Conservation (phyloP, 257 asterid genomes). For the Verbena officinalis region DNA sequence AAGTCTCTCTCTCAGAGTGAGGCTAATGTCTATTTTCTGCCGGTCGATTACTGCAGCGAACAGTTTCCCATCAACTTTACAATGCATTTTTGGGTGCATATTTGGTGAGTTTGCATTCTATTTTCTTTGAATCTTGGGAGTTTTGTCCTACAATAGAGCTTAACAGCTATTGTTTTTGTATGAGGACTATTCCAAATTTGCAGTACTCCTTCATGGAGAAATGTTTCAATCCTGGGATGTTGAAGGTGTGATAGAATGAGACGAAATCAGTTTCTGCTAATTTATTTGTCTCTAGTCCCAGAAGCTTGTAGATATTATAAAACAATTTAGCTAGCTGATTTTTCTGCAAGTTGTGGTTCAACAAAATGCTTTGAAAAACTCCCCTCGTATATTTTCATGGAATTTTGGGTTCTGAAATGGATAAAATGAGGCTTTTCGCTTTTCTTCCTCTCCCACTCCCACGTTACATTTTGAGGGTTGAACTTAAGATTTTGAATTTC, state of each 20-base stretch:
- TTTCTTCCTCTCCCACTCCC: conserved; percentile 1
- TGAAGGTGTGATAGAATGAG: conserved; percentile 9
- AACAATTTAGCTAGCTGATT: neutral
- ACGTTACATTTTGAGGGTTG: neutral
- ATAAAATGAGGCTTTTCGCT: neutral
- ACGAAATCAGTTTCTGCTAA: neutral
- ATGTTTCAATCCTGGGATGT: conserved; percentile 22
- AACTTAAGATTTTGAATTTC: conserved; percentile 2
- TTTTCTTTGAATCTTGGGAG: conserved; percentile 17
- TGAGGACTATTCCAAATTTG: conserved; percentile 16
- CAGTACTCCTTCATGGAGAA: conserved; percentile 23
- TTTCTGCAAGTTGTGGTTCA: neutral
- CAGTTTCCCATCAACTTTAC: conserved; percentile 90
- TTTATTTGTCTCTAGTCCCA: neutral
- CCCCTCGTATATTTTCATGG: conserved; percentile 14
- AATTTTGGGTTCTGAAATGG: conserved; percentile 8
- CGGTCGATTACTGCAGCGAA: conserved; percentile 92
- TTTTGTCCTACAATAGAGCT: conserved; percentile 14
- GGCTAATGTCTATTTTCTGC: conserved; percentile 84
- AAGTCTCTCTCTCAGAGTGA: conserved; percentile 67
- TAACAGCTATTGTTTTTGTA: neutral
- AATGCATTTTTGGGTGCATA: conserved; percentile 91
- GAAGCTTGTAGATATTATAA: neutral
- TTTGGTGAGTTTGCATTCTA: conserved; percentile 59
- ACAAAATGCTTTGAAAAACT: neutral